Base-by-base conservation (phyloP, 202 grass and related monocot species). In the Bolboschoenoplectus hybrid region DNA sequence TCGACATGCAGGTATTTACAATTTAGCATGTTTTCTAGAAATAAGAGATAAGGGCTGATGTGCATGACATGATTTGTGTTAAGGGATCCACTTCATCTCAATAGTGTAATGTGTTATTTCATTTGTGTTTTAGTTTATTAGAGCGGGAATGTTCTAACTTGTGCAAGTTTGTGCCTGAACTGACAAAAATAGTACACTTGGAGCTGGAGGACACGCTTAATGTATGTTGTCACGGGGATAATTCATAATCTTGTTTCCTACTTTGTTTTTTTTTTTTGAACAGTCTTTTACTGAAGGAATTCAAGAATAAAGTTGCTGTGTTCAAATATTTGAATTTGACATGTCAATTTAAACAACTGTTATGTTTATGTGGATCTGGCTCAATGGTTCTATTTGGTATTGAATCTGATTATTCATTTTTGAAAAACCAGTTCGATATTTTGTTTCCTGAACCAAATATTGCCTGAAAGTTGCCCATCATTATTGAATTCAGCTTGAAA, bases 1-100 rank as follows among this genome's bases (percentile, higher is more conserved):
- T 98, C 80, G 89, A 95, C 81, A 95, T 98, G 96, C 91, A 98
- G 96, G 96, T 89, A 91, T 73, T 76, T 46, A 68, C 83, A 41
- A 68, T 88, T 81, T 85, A 86, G 46, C 82, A 81, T 82, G 66
- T 40, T 87, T 20, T 56, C 1, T 41, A 68, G 16, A 68, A 40
- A 79, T 82, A 47, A 36, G 19, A 81, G n/a, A 8, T 43, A 67
- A 83, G 20, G n/a, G n/a, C 39, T 40, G 50, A 74, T 63, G 58
- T 74, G 44, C 41, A 17, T 46, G 62, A 52, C 47, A 7, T 63
- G 35, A 80, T 67, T 56, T 80, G 57, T 63, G 69, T 41, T 72
- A 19, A 9, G 1, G 17, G 6, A 5, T 7, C 50, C 39, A 77
- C 47, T 38, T 47, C 49, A 20, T 53, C 47, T 0, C 6, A 26